Evolutionary conservation across 2,329 filamentous ascomycete genomes (phyloP), one percentile per base, ranked within the genome.

Genomic region (Trichoderma citrinoviride): DNA sequence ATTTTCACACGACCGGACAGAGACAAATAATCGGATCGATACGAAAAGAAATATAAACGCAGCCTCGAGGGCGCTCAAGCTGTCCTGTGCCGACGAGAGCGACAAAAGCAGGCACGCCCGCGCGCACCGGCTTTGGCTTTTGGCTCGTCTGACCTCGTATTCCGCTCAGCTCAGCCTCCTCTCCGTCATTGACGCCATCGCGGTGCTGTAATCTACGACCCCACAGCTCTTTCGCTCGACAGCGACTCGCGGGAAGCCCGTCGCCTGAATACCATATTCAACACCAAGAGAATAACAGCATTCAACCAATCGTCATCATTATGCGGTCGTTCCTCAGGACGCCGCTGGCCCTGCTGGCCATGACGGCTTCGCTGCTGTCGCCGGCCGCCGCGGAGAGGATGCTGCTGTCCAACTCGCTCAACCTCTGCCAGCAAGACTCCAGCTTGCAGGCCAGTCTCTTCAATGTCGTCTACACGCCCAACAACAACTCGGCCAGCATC

Each of bases 401-500:
- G 73, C 90, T 98, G 72, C 83, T 88, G 71, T 95, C 93, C 64
- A 91, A 85, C 74, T 96, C 93, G 27, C 85, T 97, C 70, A 93
- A 91, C 77, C 85, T 90, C 53, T 97, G 93, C 79, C 90, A 93
- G 82, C 82, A 87, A 66, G 89, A 94, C 77, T 94, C 91, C 29
- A 89, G 88, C 73, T 96, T 97, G 77, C 90, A 91, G 5, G 93
- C 93, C 71, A 93, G 90, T 71, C 84, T 95, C 66, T 97, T 97
- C 85, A 90, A 96, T 71, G 90, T 97, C 76, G 80, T 87, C 68
- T 92, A 91, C 78, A 92, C 89, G 1, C 90, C 91, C 37, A 81
- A 83, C 74, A 96, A 96, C 78, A 83, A 84, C 71, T 88, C 87
- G 37, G 82, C 94, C 61, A 81, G 82, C 61, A 86, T 96, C 76